Evolutionary conservation across 768 basidiomycete species (phyloP).

Genomic region (Rhodotorula paludigena): DNA sequence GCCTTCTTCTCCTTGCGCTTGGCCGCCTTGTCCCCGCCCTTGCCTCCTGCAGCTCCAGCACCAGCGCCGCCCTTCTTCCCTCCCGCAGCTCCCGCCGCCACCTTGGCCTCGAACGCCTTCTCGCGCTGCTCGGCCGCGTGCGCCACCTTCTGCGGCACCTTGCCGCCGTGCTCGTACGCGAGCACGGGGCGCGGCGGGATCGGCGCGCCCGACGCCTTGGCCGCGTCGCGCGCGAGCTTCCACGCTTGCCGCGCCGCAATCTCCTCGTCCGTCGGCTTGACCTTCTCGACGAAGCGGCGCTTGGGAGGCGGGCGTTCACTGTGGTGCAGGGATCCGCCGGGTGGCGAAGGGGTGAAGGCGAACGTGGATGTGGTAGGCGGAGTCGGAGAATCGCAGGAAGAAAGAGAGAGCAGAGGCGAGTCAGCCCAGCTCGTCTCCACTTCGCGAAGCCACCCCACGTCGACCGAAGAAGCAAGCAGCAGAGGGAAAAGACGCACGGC

Average conservation of each 20-base stretch:
- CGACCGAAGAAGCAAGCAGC: neutral
- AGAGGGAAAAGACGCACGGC: neutral
- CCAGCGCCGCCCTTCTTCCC: neutral
- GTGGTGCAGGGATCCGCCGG: neutral
- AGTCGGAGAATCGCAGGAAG: neutral
- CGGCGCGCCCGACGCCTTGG: slow-evolving; percentile 15
- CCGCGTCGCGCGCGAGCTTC: slow-evolving; percentile 29
- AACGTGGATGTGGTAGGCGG: too few species aligned
- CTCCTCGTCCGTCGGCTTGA: slow-evolving; percentile 28
- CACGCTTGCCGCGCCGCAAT: slow-evolving; percentile 27
- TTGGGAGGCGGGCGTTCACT: neutral
- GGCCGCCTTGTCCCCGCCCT: neutral
- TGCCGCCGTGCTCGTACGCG: slow-evolving; percentile 34
- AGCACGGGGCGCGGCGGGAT: slow-evolving; percentile 17
- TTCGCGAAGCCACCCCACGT: neutral
- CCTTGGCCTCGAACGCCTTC: slow-evolving; percentile 1
- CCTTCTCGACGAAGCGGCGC: slow-evolving; percentile 26
- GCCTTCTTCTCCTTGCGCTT: slow-evolving; percentile 15
- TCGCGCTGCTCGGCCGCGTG: neutral
- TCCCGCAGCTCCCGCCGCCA: neutral
- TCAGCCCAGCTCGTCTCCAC: neutral
- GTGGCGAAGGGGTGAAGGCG: neutral
- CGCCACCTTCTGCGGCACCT: neutral
- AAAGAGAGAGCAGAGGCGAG: neutral
- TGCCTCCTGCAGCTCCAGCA: too few species aligned